Conservation (phyloP, 371 early-diverging fungal genomes). For the Thermomucor indicae-seudaticae region DNA sequence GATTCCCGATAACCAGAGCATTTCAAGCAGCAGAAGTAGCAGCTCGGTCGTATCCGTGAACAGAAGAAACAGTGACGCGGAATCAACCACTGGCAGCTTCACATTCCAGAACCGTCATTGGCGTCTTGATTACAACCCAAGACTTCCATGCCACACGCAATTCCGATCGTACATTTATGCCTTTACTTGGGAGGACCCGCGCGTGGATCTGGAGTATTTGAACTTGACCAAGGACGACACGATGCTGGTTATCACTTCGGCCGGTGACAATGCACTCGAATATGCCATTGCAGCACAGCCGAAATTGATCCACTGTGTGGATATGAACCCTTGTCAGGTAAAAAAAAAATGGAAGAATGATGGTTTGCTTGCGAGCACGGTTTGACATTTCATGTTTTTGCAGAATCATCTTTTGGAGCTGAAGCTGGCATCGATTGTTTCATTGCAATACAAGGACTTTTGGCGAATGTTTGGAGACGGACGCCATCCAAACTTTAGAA, state of each 20-base stretch:
- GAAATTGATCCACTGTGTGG: conserved; percentile 74
- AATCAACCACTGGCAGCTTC: background rate
- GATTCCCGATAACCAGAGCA: conserved; percentile 26
- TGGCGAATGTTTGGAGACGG: conserved; percentile 87
- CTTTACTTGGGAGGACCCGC: conserved; percentile 88
- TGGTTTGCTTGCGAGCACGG: background rate
- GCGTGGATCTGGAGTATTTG: conserved; percentile 68
- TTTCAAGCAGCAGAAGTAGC: conserved; percentile 30
- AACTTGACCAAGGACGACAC: conserved; percentile 63
- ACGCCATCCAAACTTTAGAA: conserved; percentile 52
- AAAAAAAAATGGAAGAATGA: background rate
- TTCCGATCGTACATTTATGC: conserved; percentile 85
- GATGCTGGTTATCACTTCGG: conserved; percentile 82
- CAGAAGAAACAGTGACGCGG: conserved; percentile 7
- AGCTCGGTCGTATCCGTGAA: conserved; percentile 17
- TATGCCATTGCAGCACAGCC: conserved; percentile 71
- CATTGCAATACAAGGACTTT: conserved; percentile 62
- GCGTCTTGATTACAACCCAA: conserved; percentile 68
- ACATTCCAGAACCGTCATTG: conserved; percentile 39
- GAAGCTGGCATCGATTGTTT: conserved; percentile 68
- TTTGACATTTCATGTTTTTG: background rate
- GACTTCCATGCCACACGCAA: conserved; percentile 62
- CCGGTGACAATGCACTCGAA: conserved; percentile 83
- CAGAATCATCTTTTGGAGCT: conserved; percentile 80
- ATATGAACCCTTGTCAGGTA: conserved; percentile 86